Evolutionary conservation across 305 asterid species (phyloP).

Genomic region (Lippia alba): DNA sequence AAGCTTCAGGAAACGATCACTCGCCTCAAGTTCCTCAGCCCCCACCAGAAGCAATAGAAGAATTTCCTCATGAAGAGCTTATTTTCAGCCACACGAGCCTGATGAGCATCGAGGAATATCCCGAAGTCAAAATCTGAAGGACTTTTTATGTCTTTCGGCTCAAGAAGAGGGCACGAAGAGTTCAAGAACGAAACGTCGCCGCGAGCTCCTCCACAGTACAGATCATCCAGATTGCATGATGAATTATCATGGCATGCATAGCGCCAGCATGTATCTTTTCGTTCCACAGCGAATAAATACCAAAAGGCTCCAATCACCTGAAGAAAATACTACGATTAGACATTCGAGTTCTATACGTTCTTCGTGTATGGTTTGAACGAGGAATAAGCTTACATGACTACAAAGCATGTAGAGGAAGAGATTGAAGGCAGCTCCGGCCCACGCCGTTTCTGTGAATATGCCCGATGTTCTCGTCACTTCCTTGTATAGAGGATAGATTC

Average conservation of each 20-base stretch:
- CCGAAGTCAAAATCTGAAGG: constrained; percentile 61
- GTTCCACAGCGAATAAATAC: constrained; percentile 71
- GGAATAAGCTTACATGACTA: constrained; percentile 47
- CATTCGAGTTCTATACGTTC: too few species aligned
- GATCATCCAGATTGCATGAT: constrained; percentile 23
- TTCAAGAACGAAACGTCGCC: constrained; percentile 41
- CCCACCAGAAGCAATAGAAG: constrained; percentile 85
- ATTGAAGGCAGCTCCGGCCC: constrained; percentile 69
- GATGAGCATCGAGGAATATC: constrained; percentile 65
- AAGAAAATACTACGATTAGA: constrained; percentile 1
- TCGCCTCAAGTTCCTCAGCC: constrained; percentile 68
- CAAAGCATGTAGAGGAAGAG: constrained; percentile 67
- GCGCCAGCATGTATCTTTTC: constrained; percentile 63
- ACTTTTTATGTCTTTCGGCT: constrained; percentile 37
- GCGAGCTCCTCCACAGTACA: constrained; percentile 43
- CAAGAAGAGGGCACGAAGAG: constrained; percentile 49
- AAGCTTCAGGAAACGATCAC: not conserved
- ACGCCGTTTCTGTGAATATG: constrained; percentile 54
- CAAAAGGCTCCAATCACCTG: constrained; percentile 71
- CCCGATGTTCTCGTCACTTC: constrained; percentile 58
- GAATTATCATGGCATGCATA: constrained; percentile 37
- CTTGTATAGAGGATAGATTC: constrained; percentile 61
- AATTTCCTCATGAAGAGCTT: constrained; percentile 46
- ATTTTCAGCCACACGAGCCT: constrained; percentile 52
- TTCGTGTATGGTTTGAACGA: too few species aligned